phyloP scores from a whole-genome alignment of 2,329 filamentous ascomycete species.

The Chlorencoelia australis region DNA sequence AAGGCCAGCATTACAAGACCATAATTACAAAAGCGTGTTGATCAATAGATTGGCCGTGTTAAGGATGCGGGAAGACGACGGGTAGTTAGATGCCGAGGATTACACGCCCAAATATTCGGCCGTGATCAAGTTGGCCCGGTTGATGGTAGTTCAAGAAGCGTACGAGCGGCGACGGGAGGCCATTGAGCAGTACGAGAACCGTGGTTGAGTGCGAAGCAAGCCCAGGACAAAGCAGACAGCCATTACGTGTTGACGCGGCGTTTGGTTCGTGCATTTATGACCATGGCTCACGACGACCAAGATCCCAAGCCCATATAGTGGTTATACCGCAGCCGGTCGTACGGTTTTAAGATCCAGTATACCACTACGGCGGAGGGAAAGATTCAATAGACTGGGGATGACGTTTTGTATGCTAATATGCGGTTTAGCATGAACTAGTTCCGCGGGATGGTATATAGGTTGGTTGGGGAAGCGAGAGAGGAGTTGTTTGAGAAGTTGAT shows the following conservation, averaged over 20 bases:
- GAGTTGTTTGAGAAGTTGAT: conserved; percentile 7
- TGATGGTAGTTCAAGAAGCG: not conserved
- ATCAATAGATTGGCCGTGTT: not conserved
- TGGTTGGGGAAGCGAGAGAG: conserved; percentile 2
- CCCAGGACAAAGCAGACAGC: conserved; percentile 1
- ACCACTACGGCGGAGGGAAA: conserved; percentile 4
- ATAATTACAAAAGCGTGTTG: not conserved
- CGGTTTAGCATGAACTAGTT: conserved; percentile 4
- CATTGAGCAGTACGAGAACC: not conserved
- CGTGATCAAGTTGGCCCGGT: not conserved
- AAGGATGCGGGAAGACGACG: not conserved
- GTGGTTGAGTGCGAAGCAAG: conserved; percentile 1
- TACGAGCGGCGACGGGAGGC: not conserved
- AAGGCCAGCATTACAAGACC: not conserved
- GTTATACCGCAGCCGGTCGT: conserved; percentile 7
- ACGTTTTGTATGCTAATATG: conserved; percentile 7
- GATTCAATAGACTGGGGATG: conserved; percentile 5
- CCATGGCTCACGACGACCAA: conserved; percentile 2
- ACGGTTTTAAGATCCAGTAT: conserved; percentile 10
- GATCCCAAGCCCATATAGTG: conserved; percentile 7
- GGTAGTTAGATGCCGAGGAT: too few relatives aligned
- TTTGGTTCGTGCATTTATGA: conserved; percentile 4
- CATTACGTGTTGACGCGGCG: conserved; percentile 1
- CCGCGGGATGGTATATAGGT: conserved; percentile 2
- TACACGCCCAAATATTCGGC: too few relatives aligned